phyloP scores from a whole-genome alignment of 192 early-diverging fungal genomes.

The Backusella morwellensis region DNA sequence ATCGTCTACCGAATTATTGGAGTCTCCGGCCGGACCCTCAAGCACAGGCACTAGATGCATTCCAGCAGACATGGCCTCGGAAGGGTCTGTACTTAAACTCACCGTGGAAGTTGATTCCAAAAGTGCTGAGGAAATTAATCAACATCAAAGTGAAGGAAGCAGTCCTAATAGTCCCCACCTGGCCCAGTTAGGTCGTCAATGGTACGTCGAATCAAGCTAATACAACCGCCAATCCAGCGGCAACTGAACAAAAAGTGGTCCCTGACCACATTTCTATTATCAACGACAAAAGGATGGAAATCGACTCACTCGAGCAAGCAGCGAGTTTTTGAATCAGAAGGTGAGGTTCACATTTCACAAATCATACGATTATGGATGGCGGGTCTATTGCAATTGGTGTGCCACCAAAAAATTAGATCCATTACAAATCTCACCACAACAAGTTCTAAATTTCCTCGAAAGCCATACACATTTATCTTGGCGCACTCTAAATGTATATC shows the following conservation, averaged over 20 bases:
- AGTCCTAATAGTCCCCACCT: no score
- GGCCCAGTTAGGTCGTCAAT: no score
- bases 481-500: slow-evolving; percentile 2
- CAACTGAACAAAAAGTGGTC: neutral
- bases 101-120: no score
- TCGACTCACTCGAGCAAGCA: neutral
- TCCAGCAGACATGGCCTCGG: no score
- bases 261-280: slow-evolving; percentile 9
- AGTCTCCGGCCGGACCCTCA: no score
- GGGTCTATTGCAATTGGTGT: neutral
- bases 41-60: no score
- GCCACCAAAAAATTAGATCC: neutral
- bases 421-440: neutral
- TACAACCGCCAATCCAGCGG: no score
- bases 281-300: neutral
- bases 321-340: neutral
- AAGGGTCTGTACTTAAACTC: no score
- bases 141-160: no score
- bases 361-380: neutral
- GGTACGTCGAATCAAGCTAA: no score
- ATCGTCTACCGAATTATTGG: no score
- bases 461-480: neutral
- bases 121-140: no score
- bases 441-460: neutral
- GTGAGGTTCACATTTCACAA: neutral